Base-by-base conservation (phyloP, 805 yeast genomes). In the Metschnikowia aberdeeniae region DNA sequence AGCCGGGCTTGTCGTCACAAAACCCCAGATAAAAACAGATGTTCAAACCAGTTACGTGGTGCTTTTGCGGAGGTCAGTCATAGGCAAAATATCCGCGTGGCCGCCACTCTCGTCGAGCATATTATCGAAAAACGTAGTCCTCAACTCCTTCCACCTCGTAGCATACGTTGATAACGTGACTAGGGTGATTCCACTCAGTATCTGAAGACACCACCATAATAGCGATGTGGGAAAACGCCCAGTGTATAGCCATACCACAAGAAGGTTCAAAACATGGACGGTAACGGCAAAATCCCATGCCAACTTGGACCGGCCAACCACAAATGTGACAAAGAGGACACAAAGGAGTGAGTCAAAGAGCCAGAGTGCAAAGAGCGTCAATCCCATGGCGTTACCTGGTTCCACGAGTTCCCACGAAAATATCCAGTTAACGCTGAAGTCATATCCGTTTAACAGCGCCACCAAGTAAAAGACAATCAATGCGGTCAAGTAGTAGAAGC, bases 231-330 rank as follows among this genome's bases (percentile, higher is more conserved):
- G 99, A 51, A 92, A 76, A 27, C 75, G 72, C 0, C 80, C 76
- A 1, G 87, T 73, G 51, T 80, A 81, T 1, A 78, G 48, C 80
- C 87, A 81, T 0, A 81, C 87, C 3, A 88, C 81, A 3, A 81
- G 42, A 20, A 92, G 64, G 65, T 92, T 84, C 41, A 93, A 76
- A 19, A 85, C 80, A 63, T 93, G 97, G 12, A 92, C 80, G 0
- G 99, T 93, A n/a, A 92, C 60, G 9, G 96, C 97, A 68, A 93
- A 92, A 66, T 92, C 99, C 86, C 96, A 86, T 0, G 97, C 98
- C 40, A 92, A 69, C 62, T 92, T 93, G 34, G 96, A 86, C 46
- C 98, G 73, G 0, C 98, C 97, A 10, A 92, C 96, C 24, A 92
- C 81, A 1, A 90, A 66, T 1, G 95, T 88, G 59, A 92, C 81